Conservation (phyloP, 768 basidiomycete species). For the Clavulina sp. region DNA sequence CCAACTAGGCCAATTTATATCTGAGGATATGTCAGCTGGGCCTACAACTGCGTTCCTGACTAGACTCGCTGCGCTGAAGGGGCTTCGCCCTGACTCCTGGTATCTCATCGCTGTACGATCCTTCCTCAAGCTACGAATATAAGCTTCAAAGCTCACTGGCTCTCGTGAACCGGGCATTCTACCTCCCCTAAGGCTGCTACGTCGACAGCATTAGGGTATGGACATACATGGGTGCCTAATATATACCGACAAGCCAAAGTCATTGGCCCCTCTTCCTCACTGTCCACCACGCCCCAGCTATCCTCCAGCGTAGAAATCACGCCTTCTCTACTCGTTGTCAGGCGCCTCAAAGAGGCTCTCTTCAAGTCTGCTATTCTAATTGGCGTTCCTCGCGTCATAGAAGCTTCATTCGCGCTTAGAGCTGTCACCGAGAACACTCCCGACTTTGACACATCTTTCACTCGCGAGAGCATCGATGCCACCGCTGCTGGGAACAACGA, state of each 20-base stretch:
- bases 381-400: conserved; percentile 2
- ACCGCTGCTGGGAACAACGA: not conserved
- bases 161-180: not conserved
- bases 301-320: not conserved
- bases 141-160: not conserved
- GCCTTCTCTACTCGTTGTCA: not conserved
- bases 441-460: not conserved
- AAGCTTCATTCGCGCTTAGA: conserved; percentile 1
- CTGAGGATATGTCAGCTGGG: too few relatives aligned
- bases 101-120: not conserved
- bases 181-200: not conserved
- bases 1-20: too few relatives aligned
- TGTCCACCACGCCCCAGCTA: not conserved
- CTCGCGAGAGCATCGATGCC: not conserved
- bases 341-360: conserved; percentile 2
- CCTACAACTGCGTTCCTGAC: too few relatives aligned
- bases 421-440: not conserved
- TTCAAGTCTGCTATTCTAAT: conserved; percentile 3
- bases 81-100: not conserved
- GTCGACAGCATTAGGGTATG: not conserved
- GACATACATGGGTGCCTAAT: not conserved
- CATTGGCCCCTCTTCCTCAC: not conserved
- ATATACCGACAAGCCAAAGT: not conserved
- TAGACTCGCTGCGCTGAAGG: not conserved
- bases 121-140: too few relatives aligned